phyloP scores from a whole-genome alignment of 164 flowering plant genomes.

The Kalanchoe fedtschenkoi region DNA sequence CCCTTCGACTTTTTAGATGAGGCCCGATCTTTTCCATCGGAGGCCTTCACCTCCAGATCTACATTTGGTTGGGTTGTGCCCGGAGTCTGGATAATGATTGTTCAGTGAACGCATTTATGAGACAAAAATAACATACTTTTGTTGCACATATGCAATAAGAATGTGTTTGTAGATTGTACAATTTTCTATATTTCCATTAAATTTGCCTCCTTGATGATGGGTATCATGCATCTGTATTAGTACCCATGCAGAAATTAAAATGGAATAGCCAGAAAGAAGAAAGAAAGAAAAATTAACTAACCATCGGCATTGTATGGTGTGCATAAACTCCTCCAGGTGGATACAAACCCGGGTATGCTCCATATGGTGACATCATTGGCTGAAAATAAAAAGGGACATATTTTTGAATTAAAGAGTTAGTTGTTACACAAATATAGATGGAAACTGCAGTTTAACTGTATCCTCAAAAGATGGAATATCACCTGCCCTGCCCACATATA shows the following conservation, averaged over 20 bases:
- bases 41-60: not conserved
- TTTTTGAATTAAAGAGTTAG: not conserved
- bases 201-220: not conserved
- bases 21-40: conserved; percentile 3
- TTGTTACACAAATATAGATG: not conserved
- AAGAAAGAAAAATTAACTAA: not conserved
- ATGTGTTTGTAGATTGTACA: no score
- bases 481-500: conserved; percentile 10
- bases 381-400: not conserved
- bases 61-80: not conserved
- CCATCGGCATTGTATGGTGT: conserved; percentile 5
- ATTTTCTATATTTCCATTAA: not conserved
- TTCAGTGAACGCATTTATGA: not conserved
- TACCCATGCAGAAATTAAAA: not conserved
- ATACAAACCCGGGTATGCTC: conserved; percentile 4
- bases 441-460: not conserved
- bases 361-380: conserved; percentile 6
- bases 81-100: not conserved
- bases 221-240: no score
- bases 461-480: not conserved
- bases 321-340: conserved; percentile 9
- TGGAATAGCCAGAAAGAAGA: not conserved
- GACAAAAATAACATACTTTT: not conserved
- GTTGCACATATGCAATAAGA: not conserved
- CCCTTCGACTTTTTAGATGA: conserved; percentile 6